A percentile compares a stretch with the other conserved stretches of the same genome.
Evolutionary conservation across 2,329 filamentous ascomycete species (phyloP).

Genomic region (Colletotrichum spinosum): DNA sequence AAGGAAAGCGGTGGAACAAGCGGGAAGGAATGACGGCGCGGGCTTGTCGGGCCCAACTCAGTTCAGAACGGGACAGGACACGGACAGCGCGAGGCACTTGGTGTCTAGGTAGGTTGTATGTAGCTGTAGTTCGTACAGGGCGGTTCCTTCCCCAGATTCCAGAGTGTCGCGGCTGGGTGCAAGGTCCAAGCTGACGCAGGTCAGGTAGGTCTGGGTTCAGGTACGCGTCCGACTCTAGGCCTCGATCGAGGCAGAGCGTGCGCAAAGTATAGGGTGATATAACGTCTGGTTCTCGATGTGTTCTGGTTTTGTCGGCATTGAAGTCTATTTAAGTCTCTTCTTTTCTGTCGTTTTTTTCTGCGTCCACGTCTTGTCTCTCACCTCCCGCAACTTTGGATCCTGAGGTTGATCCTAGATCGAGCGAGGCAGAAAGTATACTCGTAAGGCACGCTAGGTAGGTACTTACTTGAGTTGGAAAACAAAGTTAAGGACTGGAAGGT

Average conservation of each 20-base stretch:
- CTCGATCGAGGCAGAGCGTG: not conserved
- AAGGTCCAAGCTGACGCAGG: conserved; percentile 12
- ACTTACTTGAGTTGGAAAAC: too few relatives aligned
- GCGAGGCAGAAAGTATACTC: too few relatives aligned
- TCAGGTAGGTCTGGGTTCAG: not conserved
- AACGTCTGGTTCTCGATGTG: too few relatives aligned
- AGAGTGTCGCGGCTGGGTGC: conserved; percentile 15
- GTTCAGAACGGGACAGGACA: not conserved
- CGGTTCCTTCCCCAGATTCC: conserved; percentile 36
- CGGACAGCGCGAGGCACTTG: conserved; percentile 20
- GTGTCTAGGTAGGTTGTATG: conserved; percentile 11
- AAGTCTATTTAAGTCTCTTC: too few relatives aligned
- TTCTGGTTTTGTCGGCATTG: too few relatives aligned
- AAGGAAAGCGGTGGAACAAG: conserved; percentile 22
- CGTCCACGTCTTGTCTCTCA: too few relatives aligned
- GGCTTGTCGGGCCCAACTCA: conserved; percentile 18
- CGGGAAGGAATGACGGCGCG: conserved; percentile 26
- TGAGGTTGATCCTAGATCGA: too few relatives aligned
- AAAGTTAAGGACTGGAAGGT: too few relatives aligned
- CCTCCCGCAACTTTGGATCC: too few relatives aligned
- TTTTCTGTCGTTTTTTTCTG: too few relatives aligned
- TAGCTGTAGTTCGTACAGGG: conserved; percentile 15
- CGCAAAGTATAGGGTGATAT: too few relatives aligned
- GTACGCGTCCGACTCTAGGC: not conserved
- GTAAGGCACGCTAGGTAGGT: too few relatives aligned